These are phyloP conservation scores for Tetragonia tetragonoides DNA, from an alignment of 148 eudicot genomes.

Conservation along the genomic window DNA sequence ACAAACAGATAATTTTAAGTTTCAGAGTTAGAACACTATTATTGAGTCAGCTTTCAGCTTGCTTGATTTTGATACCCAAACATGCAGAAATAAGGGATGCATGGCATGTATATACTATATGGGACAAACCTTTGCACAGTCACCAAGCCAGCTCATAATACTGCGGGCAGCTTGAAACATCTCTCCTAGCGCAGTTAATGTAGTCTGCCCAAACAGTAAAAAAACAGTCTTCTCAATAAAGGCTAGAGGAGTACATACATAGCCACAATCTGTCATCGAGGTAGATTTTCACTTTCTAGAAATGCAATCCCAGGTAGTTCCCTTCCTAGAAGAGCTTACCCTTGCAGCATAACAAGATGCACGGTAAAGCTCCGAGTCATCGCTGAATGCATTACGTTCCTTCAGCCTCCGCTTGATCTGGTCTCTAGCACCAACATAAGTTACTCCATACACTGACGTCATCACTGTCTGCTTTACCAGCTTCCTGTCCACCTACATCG, in stretches of 20 bases:
- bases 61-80: not conserved
- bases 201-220: constrained; percentile 50
- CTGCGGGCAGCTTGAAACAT: constrained; percentile 96
- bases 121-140: constrained; percentile 88
- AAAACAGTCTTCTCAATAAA: not conserved
- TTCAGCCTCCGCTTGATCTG: constrained; percentile 91
- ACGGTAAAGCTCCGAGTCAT: constrained; percentile 63
- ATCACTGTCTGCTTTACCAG: constrained; percentile 98
- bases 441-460: constrained; percentile 99
- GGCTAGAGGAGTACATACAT: not conserved
- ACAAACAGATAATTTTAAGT: not conserved
- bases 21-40: not conserved
- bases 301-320: constrained; percentile 5
- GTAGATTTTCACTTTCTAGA: not conserved
- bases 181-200: constrained; percentile 84
- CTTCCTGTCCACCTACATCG: constrained; percentile 82
- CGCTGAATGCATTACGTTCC: constrained; percentile 67
- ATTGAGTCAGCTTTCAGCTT: not conserved
- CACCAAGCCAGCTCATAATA: constrained; percentile 98
- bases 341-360: constrained; percentile 93
- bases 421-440: constrained; percentile 93
- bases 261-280: not conserved
- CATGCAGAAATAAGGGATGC: not conserved
- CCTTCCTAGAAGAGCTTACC: constrained; percentile 38
- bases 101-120: not conserved